phyloP scores from a whole-genome alignment of 768 basidiomycete species.

The Gloeophyllum trabeum region DNA sequence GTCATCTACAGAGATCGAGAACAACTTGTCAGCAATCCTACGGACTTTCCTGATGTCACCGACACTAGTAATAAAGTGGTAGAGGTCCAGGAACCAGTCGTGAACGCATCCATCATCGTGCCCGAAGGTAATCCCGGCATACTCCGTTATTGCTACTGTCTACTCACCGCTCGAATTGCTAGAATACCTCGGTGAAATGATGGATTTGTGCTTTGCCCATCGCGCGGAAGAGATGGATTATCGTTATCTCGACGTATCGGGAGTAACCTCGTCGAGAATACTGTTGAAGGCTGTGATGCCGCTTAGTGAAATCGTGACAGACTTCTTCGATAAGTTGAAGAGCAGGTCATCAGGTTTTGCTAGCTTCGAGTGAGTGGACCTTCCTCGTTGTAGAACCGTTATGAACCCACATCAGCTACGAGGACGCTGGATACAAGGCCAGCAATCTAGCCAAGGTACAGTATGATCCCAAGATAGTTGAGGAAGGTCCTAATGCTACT shows the following conservation, averaged over 20 bases:
- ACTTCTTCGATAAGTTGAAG: slow-evolving; percentile 94
- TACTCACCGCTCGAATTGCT: slow-evolving; percentile 1
- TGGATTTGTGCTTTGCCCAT: slow-evolving; percentile 83
- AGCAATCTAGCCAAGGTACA: slow-evolving; percentile 78
- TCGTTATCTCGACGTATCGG: slow-evolving; percentile 63
- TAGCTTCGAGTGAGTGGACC: slow-evolving; percentile 68
- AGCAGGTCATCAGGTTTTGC: slow-evolving; percentile 86
- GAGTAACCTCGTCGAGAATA: slow-evolving; percentile 44
- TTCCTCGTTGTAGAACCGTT: slow-evolving; percentile 3
- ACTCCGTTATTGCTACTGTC: not conserved
- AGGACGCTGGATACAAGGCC: slow-evolving; percentile 79
- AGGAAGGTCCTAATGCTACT: not conserved
- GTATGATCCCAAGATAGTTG: slow-evolving; percentile 2
- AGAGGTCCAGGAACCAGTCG: slow-evolving; percentile 85
- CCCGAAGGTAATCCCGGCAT: slow-evolving; percentile 60
- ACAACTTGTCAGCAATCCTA: slow-evolving; percentile 66
- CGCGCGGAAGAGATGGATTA: slow-evolving; percentile 80
- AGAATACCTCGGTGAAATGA: slow-evolving; percentile 95
- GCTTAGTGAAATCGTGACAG: slow-evolving; percentile 84
- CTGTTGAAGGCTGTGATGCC: slow-evolving; percentile 82
- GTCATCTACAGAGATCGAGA: slow-evolving; percentile 67
- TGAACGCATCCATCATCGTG: slow-evolving; percentile 88
- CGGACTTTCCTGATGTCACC: slow-evolving; percentile 82
- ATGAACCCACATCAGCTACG: too few species aligned
- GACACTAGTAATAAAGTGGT: slow-evolving; percentile 48